Evolutionary conservation across 2,329 filamentous ascomycete genomes (phyloP), one percentile per base, ranked within the genome.

Genomic region (Scleromitrula shiraiana): DNA sequence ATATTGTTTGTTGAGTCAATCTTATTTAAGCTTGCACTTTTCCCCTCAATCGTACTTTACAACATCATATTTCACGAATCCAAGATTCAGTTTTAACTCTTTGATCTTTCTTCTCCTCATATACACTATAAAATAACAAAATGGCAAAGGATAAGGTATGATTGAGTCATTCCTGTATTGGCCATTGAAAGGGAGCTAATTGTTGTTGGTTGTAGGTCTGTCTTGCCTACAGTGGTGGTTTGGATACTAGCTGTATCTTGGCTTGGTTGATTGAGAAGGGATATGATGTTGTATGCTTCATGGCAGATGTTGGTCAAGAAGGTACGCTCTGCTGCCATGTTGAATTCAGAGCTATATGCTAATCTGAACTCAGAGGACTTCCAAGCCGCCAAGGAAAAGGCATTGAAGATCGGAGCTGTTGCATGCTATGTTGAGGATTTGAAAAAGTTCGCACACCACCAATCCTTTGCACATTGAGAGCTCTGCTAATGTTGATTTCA

Each of bases 251-350:
- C 56, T 69, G 67, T 59, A 69, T 68, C 52, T 60, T 70, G 53
- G 64, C 63, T 52, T 72, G 69, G 67, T 63, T 71, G 40, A 67
- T 71, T 52, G 71, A 75, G 58, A 65, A 74, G 59, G 72, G 70
- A 30, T 75, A 74, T 60, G 72, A 74, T 56, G 59, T 62, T 30
- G 30, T 65, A 20, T 70, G 67, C 64, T 75, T 71, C 64, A 72
- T 85, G 65, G 83, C 83, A 70, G 75, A 88, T 68, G 78, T 87
- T 58, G 85, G 85, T 50, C 83, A 88, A 69, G 78, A 83, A 61
- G 71, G 54, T 61, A 54, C 7, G 30, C 12, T 32, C 19, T 9
- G 26, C 35, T 57, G 56, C 3, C 64, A 60, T 20, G 20, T 14
- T 10, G 10, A 4, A 12, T 12, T 39, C 15, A 26, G 23, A 15